Evolutionary conservation across 2,329 filamentous ascomycete genomes (phyloP).

Genomic region (Colletotrichum karsti): DNA sequence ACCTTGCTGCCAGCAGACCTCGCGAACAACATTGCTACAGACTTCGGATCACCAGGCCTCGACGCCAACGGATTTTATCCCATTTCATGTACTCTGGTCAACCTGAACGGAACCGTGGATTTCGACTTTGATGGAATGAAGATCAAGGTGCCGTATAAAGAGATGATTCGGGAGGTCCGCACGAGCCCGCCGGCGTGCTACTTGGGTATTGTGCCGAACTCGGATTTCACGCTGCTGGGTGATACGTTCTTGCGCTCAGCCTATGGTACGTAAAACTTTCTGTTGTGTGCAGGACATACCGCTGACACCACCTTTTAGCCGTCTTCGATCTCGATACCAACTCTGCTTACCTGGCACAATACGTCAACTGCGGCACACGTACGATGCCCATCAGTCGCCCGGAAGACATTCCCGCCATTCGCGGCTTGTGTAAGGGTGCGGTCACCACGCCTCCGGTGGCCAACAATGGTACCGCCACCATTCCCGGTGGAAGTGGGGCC

Average conservation of each 20-base stretch:
- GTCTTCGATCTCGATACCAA: constrained; percentile 62
- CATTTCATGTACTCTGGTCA: constrained; percentile 53
- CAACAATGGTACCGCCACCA: constrained; percentile 4
- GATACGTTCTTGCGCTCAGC: constrained; percentile 66
- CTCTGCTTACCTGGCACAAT: constrained; percentile 58
- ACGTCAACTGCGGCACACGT: constrained; percentile 56
- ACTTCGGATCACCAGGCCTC: constrained; percentile 52
- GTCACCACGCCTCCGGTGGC: neutral
- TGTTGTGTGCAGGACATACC: neutral
- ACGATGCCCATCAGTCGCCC: constrained; percentile 23
- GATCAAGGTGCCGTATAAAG: constrained; percentile 57
- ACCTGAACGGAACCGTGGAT: constrained; percentile 52
- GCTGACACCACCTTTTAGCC: constrained; percentile 35
- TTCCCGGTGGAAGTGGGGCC: neutral
- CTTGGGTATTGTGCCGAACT: constrained; percentile 57
- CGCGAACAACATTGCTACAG: constrained; percentile 55
- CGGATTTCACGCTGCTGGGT: constrained; percentile 61
- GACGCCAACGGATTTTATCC: constrained; percentile 54
- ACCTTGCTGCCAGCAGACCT: constrained; percentile 70
- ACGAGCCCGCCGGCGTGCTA: constrained; percentile 47
- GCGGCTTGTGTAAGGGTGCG: constrained; percentile 6
- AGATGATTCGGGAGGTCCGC: constrained; percentile 52
- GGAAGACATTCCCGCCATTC: constrained; percentile 23
- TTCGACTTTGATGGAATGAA: constrained; percentile 58
- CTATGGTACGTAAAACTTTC: constrained; percentile 51